Percentiles rank a stretch among this genome's conserved stretches.
Evolutionary conservation across 345 rosid genomes (phyloP).

Genomic region (Acer yangbiense): DNA sequence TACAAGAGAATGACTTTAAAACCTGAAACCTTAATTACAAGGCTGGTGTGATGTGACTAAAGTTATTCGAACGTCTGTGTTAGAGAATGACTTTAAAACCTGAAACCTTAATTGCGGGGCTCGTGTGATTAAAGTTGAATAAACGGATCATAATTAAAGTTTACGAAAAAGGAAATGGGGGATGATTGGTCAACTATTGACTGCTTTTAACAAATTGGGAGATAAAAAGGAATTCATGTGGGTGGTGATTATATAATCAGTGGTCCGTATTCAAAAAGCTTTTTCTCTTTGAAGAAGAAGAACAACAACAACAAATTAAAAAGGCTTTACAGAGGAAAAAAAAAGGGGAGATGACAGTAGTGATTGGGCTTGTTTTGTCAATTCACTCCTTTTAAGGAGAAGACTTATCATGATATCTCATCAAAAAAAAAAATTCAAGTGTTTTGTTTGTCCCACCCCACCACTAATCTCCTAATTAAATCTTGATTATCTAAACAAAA

Average conservation of each 20-base stretch:
- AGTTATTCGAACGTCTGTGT: no score
- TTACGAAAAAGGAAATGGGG: not conserved
- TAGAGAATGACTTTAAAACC: no score
- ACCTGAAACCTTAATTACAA: no score
- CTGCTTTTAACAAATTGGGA: not conserved
- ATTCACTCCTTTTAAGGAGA: slow-evolving; percentile 54
- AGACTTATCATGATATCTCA: slow-evolving; percentile 14
- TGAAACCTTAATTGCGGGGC: no score
- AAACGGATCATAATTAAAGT: not conserved
- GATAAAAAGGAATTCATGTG: slow-evolving; percentile 18
- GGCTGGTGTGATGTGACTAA: no score
- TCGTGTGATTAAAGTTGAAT: no score
- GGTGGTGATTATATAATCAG: slow-evolving; percentile 37
- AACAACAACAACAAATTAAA: not conserved
- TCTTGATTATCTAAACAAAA: not conserved
- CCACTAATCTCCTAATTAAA: slow-evolving; percentile 13
- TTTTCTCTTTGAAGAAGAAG: slow-evolving; percentile 24
- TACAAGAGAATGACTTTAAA: no score
- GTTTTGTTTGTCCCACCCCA: slow-evolving; percentile 7
- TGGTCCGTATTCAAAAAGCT: slow-evolving; percentile 27
- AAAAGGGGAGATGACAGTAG: not conserved
- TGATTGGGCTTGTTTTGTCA: slow-evolving; percentile 35
- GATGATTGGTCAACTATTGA: slow-evolving; percentile 10
- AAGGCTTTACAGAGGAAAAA: not conserved
- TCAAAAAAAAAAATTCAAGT: not conserved